These are phyloP conservation scores for Tylopilus subfusipes DNA, from an alignment of 768 basidiomycete genomes.

Conservation along the genomic window DNA sequence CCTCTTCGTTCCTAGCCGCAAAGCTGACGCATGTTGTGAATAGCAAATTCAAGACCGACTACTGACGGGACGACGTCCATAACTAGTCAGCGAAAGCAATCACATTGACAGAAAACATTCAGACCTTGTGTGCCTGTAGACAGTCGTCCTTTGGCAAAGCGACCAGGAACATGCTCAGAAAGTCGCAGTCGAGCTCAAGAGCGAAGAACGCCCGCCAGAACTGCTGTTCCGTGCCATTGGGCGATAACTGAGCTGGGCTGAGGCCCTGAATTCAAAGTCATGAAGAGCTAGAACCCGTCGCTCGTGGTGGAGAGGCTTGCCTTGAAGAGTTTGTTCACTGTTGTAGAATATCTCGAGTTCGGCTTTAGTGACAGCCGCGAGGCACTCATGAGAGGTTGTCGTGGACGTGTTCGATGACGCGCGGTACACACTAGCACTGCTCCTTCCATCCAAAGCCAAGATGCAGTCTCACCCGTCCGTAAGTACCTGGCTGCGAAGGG, in stretches of 20 bases:
- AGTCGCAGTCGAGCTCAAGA: constrained; percentile 49
- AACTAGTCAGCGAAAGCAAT: constrained; percentile 8
- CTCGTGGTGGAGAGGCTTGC: constrained; percentile 14
- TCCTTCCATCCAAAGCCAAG: not conserved
- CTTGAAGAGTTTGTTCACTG: constrained; percentile 49
- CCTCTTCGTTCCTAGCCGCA: constrained; percentile 32
- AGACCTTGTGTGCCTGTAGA: constrained; percentile 50
- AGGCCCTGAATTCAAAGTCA: constrained; percentile 36
- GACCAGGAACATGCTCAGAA: constrained; percentile 39
- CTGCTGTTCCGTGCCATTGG: constrained; percentile 40
- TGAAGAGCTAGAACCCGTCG: not conserved
- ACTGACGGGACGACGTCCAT: constrained; percentile 31
- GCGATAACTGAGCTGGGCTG: constrained; percentile 41
- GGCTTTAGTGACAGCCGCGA: constrained; percentile 21
- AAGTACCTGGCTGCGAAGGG: not conserved
- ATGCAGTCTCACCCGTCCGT: constrained; percentile 29
- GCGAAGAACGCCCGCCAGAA: constrained; percentile 55
- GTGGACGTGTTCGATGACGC: not conserved
- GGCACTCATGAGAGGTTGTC: constrained; percentile 14
- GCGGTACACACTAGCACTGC: not conserved
- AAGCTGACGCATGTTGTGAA: constrained; percentile 46
- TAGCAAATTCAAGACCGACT: constrained; percentile 47
- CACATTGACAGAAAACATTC: not conserved
- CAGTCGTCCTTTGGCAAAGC: constrained; percentile 48
- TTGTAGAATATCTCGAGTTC: constrained; percentile 46